Base-by-base conservation (phyloP, 495 filamentous ascomycete genomes). In the Extremus antarcticus region DNA sequence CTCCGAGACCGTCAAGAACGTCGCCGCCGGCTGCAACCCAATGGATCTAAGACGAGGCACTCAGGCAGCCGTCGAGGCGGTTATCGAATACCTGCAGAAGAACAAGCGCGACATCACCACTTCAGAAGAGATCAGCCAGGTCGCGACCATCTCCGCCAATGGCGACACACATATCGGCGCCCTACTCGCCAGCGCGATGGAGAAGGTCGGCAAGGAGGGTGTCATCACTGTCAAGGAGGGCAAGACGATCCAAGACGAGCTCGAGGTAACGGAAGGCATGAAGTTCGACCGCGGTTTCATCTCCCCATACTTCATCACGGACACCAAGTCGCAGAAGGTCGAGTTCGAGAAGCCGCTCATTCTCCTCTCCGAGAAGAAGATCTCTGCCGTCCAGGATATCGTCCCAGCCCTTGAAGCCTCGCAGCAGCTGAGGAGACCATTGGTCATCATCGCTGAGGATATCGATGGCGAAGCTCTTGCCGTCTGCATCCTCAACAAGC, bases 201-300 rank as follows among this genome's bases (percentile, higher is more conserved):
- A 98, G 83, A 91, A 94, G 75, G 92, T 98, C 62, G 92, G 92
- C 71, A 97, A 97, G 80, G 92, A 98, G 77, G 92, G 92, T 79
- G 92, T 98, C 60, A 98, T 98, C 70, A 98, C 92, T 47, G 90
- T 95, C 56, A 97, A 97, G 83, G 92, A 98, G 78, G 92, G 92
- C 63, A 97, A 97, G 85, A 98, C 92, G 49, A 84, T 94, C 68
- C 85, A 89, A 66, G 92, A 98, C 63, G 94, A 98, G 79, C 83
- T 98, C 45, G 92, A 97, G 73, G 85, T 98, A 56, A 98, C 92
- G 23, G 92, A 98, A 81, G 92, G 92, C 72, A 98, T 98, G 92
- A 86, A 90, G 68, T 97, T 98, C 75, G 92, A 98, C 78, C 90
- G 92, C 64, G 92, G 92, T 53, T 98, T 82, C 74, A 92, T 95